These are phyloP conservation scores for Mallotus nudiflorus DNA, from an alignment of 345 rosid species.

Conservation along the genomic window DNA sequence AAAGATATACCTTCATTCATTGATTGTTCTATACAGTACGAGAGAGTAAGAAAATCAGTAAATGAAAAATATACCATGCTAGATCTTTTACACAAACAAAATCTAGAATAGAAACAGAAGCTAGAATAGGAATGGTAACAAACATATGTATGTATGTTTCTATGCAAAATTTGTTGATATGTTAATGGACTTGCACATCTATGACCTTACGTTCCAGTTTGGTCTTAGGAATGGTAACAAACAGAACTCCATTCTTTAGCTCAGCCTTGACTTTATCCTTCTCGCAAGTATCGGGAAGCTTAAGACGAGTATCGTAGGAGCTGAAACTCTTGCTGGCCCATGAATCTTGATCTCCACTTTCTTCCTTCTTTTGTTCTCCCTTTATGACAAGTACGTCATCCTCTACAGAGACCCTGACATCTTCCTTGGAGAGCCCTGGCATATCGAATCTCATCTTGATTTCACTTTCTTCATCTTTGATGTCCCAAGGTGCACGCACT, in stretches of 20 bases:
- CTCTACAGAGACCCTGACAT: slow-evolving; percentile 65
- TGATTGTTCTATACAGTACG: too few species aligned
- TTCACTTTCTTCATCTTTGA: slow-evolving; percentile 72
- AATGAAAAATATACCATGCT: too few species aligned
- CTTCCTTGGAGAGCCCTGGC: slow-evolving; percentile 82
- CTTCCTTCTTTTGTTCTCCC: slow-evolving; percentile 53
- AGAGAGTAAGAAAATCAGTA: too few species aligned
- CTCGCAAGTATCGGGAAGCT: slow-evolving; percentile 18
- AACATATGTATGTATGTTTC: too few species aligned
- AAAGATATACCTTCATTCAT: too few species aligned
- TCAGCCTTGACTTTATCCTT: slow-evolving; percentile 19
- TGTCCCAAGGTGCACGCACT: slow-evolving; percentile 74
- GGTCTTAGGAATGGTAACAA: slow-evolving; percentile 58
- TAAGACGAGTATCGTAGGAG: slow-evolving; percentile 23
- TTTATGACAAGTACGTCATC: slow-evolving; percentile 60
- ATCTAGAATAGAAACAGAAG: too few species aligned
- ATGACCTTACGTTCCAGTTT: slow-evolving; percentile 17
- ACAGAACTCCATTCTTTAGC: slow-evolving; percentile 58
- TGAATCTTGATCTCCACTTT: slow-evolving; percentile 9
- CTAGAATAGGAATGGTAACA: too few species aligned
- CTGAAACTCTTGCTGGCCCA: slow-evolving; percentile 16
- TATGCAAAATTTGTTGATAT: too few species aligned
- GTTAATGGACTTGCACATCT: slow-evolving; percentile 14
- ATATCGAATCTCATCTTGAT: slow-evolving; percentile 81
- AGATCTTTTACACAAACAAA: too few species aligned